phyloP scores from a whole-genome alignment of 139 green algal species.

The Coelastrella sp. region DNA sequence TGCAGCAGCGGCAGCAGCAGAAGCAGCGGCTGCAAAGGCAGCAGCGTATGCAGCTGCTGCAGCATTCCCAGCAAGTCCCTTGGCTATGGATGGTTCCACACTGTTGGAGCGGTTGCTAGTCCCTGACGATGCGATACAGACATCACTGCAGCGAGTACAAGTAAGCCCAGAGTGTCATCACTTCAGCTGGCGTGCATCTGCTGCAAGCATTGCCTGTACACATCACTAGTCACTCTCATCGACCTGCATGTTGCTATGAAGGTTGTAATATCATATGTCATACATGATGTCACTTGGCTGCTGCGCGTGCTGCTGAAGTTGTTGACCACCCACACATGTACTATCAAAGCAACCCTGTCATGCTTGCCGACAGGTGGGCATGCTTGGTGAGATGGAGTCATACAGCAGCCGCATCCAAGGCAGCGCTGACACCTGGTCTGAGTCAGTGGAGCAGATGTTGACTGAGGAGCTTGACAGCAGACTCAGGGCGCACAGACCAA shows the following conservation, averaged over 20 bases:
- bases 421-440: slow-evolving; percentile 57
- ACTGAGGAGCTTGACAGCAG: slow-evolving; percentile 75
- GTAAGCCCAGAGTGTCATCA: background rate
- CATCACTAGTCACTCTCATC: too few species aligned
- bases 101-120: slow-evolving; percentile 38
- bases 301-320: too few species aligned
- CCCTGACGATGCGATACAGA: slow-evolving; percentile 38
- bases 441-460: slow-evolving; percentile 62
- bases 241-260: too few species aligned
- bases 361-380: slow-evolving; percentile 20
- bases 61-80: slow-evolving; percentile 18
- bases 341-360: too few species aligned
- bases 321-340: too few species aligned
- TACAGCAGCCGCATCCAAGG: slow-evolving; percentile 46
- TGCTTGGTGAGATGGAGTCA: slow-evolving; percentile 70
- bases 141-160: slow-evolving; percentile 41
- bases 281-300: too few species aligned
- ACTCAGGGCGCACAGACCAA: slow-evolving; percentile 69
- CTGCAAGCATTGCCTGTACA: background rate
- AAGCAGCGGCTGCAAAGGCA: background rate
- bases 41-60: slow-evolving; percentile 9
- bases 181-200: background rate
- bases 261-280: too few species aligned
- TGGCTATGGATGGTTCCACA: background rate
- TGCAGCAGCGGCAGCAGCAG: slow-evolving; percentile 25